Conservation (phyloP, 2,329 filamentous ascomycete species). For the Fusarium brachygibbosum region DNA sequence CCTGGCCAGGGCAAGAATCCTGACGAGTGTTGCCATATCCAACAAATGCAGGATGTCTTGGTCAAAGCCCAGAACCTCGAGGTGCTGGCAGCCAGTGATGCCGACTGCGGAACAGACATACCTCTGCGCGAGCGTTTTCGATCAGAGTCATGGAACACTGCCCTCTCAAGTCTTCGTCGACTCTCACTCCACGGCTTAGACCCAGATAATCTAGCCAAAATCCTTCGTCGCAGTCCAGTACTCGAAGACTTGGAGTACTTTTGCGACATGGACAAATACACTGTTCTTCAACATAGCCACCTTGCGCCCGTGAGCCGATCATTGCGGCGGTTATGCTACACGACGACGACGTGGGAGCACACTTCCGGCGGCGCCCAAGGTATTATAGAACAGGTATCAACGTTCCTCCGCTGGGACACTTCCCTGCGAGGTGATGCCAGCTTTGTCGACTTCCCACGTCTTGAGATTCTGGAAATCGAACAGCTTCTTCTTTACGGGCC, state of each 20-base stretch:
- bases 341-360: conserved; percentile 47
- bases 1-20: conserved; percentile 44
- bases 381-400: conserved; percentile 45
- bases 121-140: conserved; percentile 47
- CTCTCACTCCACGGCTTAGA: conserved; percentile 48
- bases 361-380: conserved; percentile 43
- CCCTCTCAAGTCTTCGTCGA: conserved; percentile 44
- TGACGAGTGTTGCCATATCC: conserved; percentile 49
- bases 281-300: conserved; percentile 45
- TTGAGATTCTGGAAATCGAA: conserved; percentile 48
- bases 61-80: conserved; percentile 48
- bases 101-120: conserved; percentile 47
- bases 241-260: conserved; percentile 49
- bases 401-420: conserved; percentile 46
- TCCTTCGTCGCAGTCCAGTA: conserved; percentile 44
- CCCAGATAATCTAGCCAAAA: conserved; percentile 47
- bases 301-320: conserved; percentile 36
- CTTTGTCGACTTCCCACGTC: conserved; percentile 46
- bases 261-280: conserved; percentile 50
- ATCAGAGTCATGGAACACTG: conserved; percentile 46
- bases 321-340: conserved; percentile 46
- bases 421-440: conserved; percentile 45
- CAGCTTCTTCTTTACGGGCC: conserved; percentile 49
- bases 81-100: conserved; percentile 44
- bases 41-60: conserved; percentile 49